phyloP scores from a whole-genome alignment of 331 rosid genomes.

The Saraca asoca region DNA sequence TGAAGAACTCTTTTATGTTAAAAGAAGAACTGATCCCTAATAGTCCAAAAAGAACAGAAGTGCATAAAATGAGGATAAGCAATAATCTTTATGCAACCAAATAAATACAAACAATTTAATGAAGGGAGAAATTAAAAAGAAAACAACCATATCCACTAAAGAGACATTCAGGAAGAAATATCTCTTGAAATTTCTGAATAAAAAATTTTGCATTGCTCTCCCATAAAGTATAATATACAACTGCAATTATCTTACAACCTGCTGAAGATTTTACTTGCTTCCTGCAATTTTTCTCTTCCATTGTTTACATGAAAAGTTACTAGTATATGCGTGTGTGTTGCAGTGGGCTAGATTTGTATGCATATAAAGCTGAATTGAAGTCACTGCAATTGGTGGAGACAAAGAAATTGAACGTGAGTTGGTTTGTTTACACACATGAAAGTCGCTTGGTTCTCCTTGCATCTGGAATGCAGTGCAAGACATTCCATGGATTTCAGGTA shows the following conservation, averaged over 20 bases:
- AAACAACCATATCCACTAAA: too few species aligned
- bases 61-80: too few species aligned
- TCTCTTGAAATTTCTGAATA: neutral
- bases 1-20: too few species aligned
- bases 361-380: conserved; percentile 64
- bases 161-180: too few species aligned
- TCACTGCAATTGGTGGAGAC: conserved; percentile 82
- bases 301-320: conserved; percentile 28
- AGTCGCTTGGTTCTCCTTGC: conserved; percentile 98
- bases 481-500: conserved; percentile 97
- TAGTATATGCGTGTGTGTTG: neutral
- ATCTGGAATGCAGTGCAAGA: conserved; percentile 97
- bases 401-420: conserved; percentile 79
- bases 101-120: too few species aligned
- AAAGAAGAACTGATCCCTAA: too few species aligned
- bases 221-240: conserved; percentile 13
- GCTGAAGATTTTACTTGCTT: neutral
- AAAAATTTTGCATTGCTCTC: conserved; percentile 19
- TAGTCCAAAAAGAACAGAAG: too few species aligned
- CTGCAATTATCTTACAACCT: conserved; percentile 12
- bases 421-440: conserved; percentile 96
- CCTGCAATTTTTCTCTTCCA: neutral
- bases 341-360: conserved; percentile 94
- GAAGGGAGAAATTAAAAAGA: too few species aligned
- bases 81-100: too few species aligned